Evolutionary conservation across 805 yeast species (phyloP).

Genomic region (Candida insectorum): DNA sequence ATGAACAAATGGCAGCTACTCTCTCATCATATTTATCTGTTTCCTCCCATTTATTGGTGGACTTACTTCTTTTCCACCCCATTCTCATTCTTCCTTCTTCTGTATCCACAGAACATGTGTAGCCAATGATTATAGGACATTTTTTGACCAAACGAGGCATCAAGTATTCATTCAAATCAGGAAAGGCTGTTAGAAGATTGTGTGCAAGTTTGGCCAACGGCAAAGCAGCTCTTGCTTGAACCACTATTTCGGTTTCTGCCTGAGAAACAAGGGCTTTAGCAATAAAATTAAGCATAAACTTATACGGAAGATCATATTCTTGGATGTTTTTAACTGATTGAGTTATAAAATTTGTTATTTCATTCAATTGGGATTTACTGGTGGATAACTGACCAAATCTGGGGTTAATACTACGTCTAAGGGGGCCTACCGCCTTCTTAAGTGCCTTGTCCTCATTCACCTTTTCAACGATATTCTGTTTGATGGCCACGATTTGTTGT

Average conservation of each 20-base stretch:
- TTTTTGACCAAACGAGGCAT: slow-evolving; percentile 85
- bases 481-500: slow-evolving; percentile 54
- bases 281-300: slow-evolving; percentile 76
- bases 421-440: slow-evolving; percentile 53
- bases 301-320: slow-evolving; percentile 45
- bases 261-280: slow-evolving; percentile 86
- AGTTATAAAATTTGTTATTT: slow-evolving; percentile 22
- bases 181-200: slow-evolving; percentile 45
- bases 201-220: slow-evolving; percentile 72
- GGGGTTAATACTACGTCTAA: slow-evolving; percentile 77
- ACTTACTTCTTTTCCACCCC: slow-evolving; percentile 76
- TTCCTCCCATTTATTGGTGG: slow-evolving; percentile 49
- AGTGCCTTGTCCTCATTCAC: slow-evolving; percentile 48
- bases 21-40: slow-evolving; percentile 78
- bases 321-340: slow-evolving; percentile 1
- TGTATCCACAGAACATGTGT: slow-evolving; percentile 67
- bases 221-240: slow-evolving; percentile 69
- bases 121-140: slow-evolving; percentile 88
- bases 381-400: slow-evolving; percentile 89
- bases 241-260: slow-evolving; percentile 89
- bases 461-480: slow-evolving; percentile 53
- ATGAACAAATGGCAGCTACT: slow-evolving; percentile 78
- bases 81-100: slow-evolving; percentile 77
- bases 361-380: slow-evolving; percentile 55
- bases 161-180: slow-evolving; percentile 52